Conservation (phyloP, 2,329 filamentous ascomycete species). For the Emergomyces orientalis region DNA sequence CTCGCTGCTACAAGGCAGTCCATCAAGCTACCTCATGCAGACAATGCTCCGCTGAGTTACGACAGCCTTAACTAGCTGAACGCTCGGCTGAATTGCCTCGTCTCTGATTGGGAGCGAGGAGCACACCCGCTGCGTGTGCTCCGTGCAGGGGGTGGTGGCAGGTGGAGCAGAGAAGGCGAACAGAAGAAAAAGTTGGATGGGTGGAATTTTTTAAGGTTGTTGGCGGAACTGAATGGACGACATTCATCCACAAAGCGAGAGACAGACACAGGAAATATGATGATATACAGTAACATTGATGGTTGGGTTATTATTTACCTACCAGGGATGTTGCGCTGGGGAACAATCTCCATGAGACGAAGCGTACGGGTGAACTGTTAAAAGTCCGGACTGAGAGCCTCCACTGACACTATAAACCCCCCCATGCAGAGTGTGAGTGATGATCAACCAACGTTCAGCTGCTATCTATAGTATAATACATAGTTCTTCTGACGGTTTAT, state of each 20-base stretch:
- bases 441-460: neutral
- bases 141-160: neutral
- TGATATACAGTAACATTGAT: neutral
- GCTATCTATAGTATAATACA: neutral
- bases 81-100: neutral
- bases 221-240: neutral
- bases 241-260: neutral
- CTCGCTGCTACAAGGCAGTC: neutral
- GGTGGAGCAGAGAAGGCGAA: neutral
- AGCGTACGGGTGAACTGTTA: too few relatives aligned
- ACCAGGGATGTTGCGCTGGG: neutral
- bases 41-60: neutral
- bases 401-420: too few relatives aligned
- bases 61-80: neutral
- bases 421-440: too few relatives aligned
- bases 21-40: neutral
- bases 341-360: neutral
- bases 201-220: neutral
- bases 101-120: neutral
- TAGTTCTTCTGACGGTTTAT: neutral
- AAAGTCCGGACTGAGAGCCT: neutral
- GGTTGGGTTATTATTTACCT: neutral
- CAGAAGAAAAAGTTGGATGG: neutral
- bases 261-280: neutral
- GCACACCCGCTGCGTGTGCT: neutral